A percentile compares a stretch with the other conserved stretches of the same genome.
phyloP scores from a whole-genome alignment of 1,284 basidiomycete species.

The Puccinia novopanici region DNA sequence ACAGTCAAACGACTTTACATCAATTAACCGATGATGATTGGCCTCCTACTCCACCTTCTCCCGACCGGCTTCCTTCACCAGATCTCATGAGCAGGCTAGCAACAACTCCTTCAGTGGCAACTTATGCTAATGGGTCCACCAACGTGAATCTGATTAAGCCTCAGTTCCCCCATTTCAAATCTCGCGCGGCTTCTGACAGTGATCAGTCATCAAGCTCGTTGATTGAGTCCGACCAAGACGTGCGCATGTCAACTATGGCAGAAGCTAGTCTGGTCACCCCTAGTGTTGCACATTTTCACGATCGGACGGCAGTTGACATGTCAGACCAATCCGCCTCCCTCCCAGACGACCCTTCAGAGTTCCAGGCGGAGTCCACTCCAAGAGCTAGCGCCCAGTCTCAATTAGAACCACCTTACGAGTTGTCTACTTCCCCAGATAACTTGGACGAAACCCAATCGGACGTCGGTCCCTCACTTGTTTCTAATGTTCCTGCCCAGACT shows the following conservation, averaged over 20 bases:
- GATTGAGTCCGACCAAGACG: slow-evolving; percentile 22
- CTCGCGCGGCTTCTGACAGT: background rate
- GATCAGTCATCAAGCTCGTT: slow-evolving; percentile 25
- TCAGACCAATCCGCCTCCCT: background rate
- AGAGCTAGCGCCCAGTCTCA: slow-evolving; percentile 27
- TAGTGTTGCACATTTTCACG: slow-evolving; percentile 11
- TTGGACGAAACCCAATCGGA: background rate
- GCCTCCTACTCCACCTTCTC: slow-evolving; percentile 34
- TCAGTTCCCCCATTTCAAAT: slow-evolving; percentile 5
- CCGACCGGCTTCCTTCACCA: slow-evolving; percentile 22
- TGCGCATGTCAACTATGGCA: slow-evolving; percentile 21
- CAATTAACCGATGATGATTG: slow-evolving; percentile 34
- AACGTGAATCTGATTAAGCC: slow-evolving; percentile 10
- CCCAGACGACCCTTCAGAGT: slow-evolving; percentile 12
- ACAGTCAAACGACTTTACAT: slow-evolving; percentile 20
- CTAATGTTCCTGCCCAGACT: background rate
- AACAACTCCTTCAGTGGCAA: background rate
- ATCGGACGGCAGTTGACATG: background rate
- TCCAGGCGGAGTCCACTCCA: slow-evolving; percentile 19
- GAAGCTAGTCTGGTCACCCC: slow-evolving; percentile 33
- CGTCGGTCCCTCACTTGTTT: background rate
- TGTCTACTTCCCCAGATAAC: slow-evolving; percentile 23
- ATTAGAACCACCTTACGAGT: background rate
- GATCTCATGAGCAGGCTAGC: slow-evolving; percentile 29
- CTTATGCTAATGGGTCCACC: background rate